These are phyloP conservation scores for Baorangia bicolor DNA, from an alignment of 768 basidiomycete species.

Conservation along the genomic window DNA sequence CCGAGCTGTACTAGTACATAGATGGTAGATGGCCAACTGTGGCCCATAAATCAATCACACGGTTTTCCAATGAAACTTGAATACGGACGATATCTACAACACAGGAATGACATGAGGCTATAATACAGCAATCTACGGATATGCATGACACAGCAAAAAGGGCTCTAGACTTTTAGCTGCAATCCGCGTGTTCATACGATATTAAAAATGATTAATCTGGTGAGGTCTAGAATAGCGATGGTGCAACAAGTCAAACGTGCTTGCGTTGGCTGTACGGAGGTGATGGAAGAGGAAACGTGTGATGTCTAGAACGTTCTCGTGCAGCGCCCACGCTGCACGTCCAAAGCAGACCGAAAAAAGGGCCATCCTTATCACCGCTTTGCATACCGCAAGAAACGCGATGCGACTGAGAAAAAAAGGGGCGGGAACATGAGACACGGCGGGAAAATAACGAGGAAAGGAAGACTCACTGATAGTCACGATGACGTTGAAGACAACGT, in stretches of 20 bases:
- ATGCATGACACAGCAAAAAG: not conserved
- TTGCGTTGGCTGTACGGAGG: not conserved
- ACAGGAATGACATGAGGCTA: not conserved
- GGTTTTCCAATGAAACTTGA: not conserved
- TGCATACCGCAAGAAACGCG: slow-evolving; percentile 69
- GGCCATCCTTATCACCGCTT: slow-evolving; percentile 41
- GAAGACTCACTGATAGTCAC: slow-evolving; percentile 47
- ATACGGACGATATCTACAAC: not conserved
- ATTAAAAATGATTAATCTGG: too few species aligned
- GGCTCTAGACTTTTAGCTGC: not conserved
- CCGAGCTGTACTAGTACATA: too few species aligned
- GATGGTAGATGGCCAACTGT: too few species aligned
- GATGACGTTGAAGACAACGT: slow-evolving; percentile 69
- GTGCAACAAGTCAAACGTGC: not conserved
- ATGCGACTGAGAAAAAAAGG: slow-evolving; percentile 47
- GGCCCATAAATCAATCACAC: not conserved
- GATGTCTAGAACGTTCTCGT: not conserved
- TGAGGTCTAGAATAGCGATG: not conserved
- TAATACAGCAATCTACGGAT: not conserved
- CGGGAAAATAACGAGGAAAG: not conserved
- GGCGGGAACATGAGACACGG: not conserved
- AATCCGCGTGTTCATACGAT: not conserved
- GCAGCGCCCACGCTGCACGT: not conserved
- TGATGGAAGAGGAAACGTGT: not conserved
- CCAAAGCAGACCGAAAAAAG: not conserved